phyloP scores from a whole-genome alignment of 257 asterid genomes.

The Dorcoceras hygrometricum region DNA sequence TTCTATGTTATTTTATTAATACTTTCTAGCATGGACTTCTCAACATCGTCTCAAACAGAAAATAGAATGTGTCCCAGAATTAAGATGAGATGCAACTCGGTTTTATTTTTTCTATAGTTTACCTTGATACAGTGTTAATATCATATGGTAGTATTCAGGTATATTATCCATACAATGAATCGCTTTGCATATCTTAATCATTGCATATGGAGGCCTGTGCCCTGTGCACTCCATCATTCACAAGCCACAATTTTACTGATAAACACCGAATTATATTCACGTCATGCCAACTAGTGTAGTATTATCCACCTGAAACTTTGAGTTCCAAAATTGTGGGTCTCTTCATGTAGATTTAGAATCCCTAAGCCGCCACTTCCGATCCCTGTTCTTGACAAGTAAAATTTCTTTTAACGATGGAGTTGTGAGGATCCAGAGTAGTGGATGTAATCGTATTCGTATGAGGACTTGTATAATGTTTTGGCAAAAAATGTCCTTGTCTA shows the following conservation, averaged over 20 bases:
- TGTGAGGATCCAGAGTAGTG: neutral
- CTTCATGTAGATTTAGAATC: too few species aligned
- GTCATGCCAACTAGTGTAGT: too few species aligned
- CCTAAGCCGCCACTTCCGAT: too few species aligned
- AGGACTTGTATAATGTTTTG: neutral
- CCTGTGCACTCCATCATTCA: neutral
- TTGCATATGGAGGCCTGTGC: neutral
- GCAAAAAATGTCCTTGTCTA: neutral
- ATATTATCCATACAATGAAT: too few species aligned
- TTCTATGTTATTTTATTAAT: neutral
- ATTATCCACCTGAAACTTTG: too few species aligned
- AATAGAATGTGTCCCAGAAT: neutral
- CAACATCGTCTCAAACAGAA: slow-evolving; percentile 4
- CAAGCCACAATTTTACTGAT: neutral
- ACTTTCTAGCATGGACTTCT: slow-evolving; percentile 1
- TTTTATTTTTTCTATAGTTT: neutral
- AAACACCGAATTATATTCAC: neutral
- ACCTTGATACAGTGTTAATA: neutral
- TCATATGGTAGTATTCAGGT: neutral
- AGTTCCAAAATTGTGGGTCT: too few species aligned
- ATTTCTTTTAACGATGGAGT: neutral
- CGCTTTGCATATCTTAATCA: neutral
- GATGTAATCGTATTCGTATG: neutral
- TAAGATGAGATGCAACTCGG: neutral
- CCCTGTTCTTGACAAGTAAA: too few species aligned